These are phyloP conservation scores for Russula emetica DNA, from an alignment of 768 basidiomycete species.

Conservation along the genomic window DNA sequence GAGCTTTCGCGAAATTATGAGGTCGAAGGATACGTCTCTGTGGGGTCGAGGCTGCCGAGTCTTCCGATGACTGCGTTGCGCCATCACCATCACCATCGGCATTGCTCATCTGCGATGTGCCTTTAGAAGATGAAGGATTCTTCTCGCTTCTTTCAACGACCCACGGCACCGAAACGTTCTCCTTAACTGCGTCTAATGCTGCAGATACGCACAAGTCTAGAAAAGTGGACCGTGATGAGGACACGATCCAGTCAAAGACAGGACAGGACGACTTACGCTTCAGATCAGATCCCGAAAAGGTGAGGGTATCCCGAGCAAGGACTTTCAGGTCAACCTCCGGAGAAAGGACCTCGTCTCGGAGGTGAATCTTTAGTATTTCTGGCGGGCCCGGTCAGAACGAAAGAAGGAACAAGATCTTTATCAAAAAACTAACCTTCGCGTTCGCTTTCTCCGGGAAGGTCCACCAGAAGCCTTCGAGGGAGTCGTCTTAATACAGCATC, in stretches of 20 bases:
- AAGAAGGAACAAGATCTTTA: background rate
- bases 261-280: conserved; percentile 60
- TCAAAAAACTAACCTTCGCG: conserved; percentile 57
- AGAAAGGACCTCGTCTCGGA: conserved; percentile 73
- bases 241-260: background rate
- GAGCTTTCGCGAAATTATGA: conserved; percentile 76
- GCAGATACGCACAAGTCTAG: conserved; percentile 90
- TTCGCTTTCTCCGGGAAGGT: conserved; percentile 83
- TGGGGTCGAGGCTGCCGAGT: conserved; percentile 1
- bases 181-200: conserved; percentile 88
- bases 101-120: background rate
- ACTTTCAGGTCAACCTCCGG: conserved; percentile 55
- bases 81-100: background rate
- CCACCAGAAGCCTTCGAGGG: conserved; percentile 81
- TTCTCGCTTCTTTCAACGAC: conserved; percentile 25
- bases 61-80: background rate
- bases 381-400: conserved; percentile 11
- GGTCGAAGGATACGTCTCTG: conserved; percentile 42
- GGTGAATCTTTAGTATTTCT: conserved; percentile 86
- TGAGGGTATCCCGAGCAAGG: conserved; percentile 70
- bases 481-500: conserved; percentile 88
- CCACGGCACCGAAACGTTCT: conserved; percentile 81
- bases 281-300: conserved; percentile 91
- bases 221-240: background rate
- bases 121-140: background rate